Evolutionary conservation across 106 monocot species (phyloP).

Genomic region (Dioscorea alata): DNA sequence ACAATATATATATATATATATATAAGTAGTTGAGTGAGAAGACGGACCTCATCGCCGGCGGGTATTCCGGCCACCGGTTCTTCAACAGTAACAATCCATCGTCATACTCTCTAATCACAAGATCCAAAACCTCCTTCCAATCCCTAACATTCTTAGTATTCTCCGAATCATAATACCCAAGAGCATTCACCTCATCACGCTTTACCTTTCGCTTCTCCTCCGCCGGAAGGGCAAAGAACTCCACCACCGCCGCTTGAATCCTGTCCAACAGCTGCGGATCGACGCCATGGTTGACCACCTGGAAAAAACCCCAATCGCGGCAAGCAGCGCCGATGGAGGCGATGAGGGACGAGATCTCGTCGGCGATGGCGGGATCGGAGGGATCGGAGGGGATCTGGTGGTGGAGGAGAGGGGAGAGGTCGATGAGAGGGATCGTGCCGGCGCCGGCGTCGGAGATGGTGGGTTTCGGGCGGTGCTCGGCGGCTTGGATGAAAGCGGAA

Average conservation of each 20-base stretch:
- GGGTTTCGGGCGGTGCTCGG: conserved; percentile 58
- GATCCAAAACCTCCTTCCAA: conserved; percentile 62
- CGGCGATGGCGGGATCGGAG: background rate
- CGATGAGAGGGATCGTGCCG: conserved; percentile 32
- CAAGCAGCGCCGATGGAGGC: conserved; percentile 41
- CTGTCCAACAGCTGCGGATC: conserved; percentile 14
- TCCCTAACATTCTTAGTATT: conserved; percentile 53
- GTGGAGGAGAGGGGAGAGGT: conserved; percentile 21
- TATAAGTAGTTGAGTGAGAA: background rate
- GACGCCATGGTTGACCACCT: conserved; percentile 66
- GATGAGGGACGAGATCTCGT: conserved; percentile 13
- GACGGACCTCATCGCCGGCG: conserved; percentile 37
- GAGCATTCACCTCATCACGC: conserved; percentile 39
- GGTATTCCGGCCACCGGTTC: conserved; percentile 54
- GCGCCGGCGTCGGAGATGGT: conserved; percentile 31
- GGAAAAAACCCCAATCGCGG: conserved; percentile 70
- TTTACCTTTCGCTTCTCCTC: conserved; percentile 48
- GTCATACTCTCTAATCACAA: conserved; percentile 13
- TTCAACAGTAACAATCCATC: background rate
- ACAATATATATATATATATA: background rate
- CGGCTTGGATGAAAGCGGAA: conserved; percentile 46
- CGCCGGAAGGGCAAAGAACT: conserved; percentile 42
- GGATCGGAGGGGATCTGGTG: conserved; percentile 8
- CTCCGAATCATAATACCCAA: conserved; percentile 50
- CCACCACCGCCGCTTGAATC: conserved; percentile 19